Conservation (phyloP, 495 filamentous ascomycete species). For the Penicillium mononematosum region DNA sequence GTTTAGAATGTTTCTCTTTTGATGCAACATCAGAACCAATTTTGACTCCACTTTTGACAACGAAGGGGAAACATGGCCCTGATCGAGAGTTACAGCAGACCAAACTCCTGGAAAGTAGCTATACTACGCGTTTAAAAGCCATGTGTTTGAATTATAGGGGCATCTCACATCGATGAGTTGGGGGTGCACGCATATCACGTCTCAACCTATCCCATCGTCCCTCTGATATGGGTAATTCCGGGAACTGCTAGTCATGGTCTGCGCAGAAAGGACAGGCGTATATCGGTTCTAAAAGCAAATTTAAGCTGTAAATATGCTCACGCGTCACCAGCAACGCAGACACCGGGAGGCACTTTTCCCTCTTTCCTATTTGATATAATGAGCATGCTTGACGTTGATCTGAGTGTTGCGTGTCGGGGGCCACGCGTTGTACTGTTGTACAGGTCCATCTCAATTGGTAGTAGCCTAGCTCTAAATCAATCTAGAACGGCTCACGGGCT, state of each 20-base stretch:
- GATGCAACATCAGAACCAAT: conserved; percentile 10
- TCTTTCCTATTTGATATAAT: background rate
- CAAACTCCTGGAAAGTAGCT: background rate
- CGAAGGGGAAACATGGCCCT: background rate
- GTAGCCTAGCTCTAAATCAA: conserved; percentile 1
- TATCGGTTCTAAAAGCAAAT: background rate
- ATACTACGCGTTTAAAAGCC: background rate
- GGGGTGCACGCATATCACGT: background rate
- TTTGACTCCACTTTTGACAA: background rate
- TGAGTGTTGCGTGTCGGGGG: conserved; percentile 14
- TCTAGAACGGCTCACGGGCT: background rate
- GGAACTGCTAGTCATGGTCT: background rate
- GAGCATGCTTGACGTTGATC: background rate
- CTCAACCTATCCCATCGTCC: background rate
- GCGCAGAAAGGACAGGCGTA: background rate
- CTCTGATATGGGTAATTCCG: background rate
- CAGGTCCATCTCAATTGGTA: conserved; percentile 1
- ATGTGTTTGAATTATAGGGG: background rate
- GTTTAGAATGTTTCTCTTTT: conserved; percentile 5
- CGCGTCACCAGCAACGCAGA: background rate
- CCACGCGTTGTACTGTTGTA: conserved; percentile 24
- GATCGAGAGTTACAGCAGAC: background rate
- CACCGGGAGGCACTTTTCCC: background rate
- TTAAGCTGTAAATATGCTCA: background rate
- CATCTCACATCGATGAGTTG: background rate